Conservation (phyloP, 73 alveolate species). For the Paramecium bursaria region DNA sequence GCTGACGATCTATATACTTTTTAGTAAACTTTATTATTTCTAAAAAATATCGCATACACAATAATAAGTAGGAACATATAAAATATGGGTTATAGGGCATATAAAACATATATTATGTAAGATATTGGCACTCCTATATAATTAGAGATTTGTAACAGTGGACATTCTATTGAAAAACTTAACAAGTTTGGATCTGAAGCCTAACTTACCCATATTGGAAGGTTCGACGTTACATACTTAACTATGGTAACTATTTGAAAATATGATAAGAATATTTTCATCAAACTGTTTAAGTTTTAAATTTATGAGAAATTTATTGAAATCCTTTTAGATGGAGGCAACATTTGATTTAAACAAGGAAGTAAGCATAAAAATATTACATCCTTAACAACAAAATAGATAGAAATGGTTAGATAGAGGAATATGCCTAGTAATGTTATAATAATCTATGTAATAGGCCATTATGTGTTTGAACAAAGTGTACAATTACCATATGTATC, state of each 20-base stretch:
- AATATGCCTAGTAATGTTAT: neutral
- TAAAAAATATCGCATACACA: slow-evolving; percentile 10
- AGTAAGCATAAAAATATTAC: slow-evolving; percentile 31
- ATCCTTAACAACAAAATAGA: slow-evolving; percentile 24
- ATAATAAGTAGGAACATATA: slow-evolving; percentile 4
- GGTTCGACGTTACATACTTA: neutral
- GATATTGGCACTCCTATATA: slow-evolving; percentile 5
- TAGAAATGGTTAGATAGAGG: slow-evolving; percentile 15
- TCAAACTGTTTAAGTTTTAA: slow-evolving; percentile 10
- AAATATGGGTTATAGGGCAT: neutral
- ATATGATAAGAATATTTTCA: slow-evolving; percentile 38
- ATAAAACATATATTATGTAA: slow-evolving; percentile 11
- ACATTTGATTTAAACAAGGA: slow-evolving; percentile 50
- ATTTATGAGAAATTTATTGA: slow-evolving; percentile 29
- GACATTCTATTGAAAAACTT: slow-evolving; percentile 56
- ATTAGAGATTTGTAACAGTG: slow-evolving; percentile 1
- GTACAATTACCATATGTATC: neutral
- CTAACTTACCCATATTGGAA: neutral
- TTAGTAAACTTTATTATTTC: slow-evolving; percentile 18
- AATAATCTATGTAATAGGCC: slow-evolving; percentile 19
- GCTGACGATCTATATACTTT: slow-evolving; percentile 12
- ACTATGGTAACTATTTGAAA: slow-evolving; percentile 2
- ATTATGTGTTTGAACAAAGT: neutral
- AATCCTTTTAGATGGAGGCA: slow-evolving; percentile 44
- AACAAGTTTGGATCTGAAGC: slow-evolving; percentile 1